phyloP scores from a whole-genome alignment of 2,329 filamentous ascomycete species.

The Bipolaris zeicola region DNA sequence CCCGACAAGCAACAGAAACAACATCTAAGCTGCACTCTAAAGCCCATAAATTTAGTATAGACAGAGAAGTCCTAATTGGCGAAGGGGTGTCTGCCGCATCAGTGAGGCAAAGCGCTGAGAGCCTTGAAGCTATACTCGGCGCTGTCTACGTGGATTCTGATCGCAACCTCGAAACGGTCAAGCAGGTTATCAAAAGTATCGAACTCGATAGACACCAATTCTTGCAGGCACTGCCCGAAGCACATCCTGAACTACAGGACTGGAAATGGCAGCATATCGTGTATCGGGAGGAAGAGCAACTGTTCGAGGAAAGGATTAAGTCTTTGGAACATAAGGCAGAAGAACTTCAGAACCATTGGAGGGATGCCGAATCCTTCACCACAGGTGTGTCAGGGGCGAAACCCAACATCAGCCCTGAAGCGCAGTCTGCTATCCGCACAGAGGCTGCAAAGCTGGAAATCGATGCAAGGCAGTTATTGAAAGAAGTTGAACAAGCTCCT shows the following conservation, averaged over 20 bases:
- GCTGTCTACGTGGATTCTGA: slow-evolving; percentile 30
- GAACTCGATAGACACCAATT: slow-evolving; percentile 16
- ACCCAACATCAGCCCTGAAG: too few relatives aligned
- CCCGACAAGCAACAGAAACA: slow-evolving; percentile 7
- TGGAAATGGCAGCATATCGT: background rate
- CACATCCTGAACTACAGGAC: background rate
- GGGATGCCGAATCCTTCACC: too few relatives aligned
- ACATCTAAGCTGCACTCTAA: slow-evolving; percentile 9
- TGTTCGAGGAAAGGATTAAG: background rate
- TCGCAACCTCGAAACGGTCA: slow-evolving; percentile 11
- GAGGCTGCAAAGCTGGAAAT: too few relatives aligned
- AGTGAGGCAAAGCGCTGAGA: slow-evolving; percentile 20
- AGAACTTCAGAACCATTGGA: too few relatives aligned
- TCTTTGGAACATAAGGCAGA: background rate
- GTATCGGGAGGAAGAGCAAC: background rate
- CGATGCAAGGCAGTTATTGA: too few relatives aligned
- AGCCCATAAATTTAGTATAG: slow-evolving; percentile 15
- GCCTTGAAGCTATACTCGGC: slow-evolving; percentile 31
- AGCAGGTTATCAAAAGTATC: slow-evolving; percentile 13
- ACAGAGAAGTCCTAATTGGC: slow-evolving; percentile 12
- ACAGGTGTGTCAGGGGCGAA: too few relatives aligned
- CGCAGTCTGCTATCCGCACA: too few relatives aligned
- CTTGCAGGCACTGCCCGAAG: slow-evolving; percentile 7
- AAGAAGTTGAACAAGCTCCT: too few relatives aligned
- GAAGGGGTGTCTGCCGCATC: background rate